Evolutionary conservation across 2,329 filamentous ascomycete species (phyloP).

Genomic region (Lithohypha guttulata): DNA sequence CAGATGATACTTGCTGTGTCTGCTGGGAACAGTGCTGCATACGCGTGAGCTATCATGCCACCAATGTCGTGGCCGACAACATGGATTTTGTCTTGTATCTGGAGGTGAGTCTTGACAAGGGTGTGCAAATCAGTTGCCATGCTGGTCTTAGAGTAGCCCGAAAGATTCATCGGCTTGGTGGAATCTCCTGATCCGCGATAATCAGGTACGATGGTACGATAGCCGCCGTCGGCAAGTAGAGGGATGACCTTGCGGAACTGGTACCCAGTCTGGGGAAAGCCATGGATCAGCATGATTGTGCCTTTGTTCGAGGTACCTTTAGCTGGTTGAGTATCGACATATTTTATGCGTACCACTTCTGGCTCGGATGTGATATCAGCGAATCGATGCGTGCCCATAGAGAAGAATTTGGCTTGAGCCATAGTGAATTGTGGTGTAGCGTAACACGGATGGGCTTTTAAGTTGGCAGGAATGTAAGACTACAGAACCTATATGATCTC

Average conservation of each 20-base stretch:
- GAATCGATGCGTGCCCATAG: no score
- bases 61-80: constrained; percentile 40
- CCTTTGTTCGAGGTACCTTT: constrained; percentile 20
- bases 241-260: constrained; percentile 33
- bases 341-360: constrained; percentile 5
- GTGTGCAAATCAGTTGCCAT: constrained; percentile 32
- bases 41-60: constrained; percentile 37
- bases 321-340: background rate
- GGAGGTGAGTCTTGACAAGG: constrained; percentile 24
- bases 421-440: no score
- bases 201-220: constrained; percentile 26
- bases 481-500: no score
- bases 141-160: constrained; percentile 33
- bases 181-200: constrained; percentile 18
- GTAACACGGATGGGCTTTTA: no score
- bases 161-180: constrained; percentile 12
- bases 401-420: no score
- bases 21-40: constrained; percentile 28
- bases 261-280: constrained; percentile 39
- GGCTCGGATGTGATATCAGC: no score
- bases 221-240: constrained; percentile 27
- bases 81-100: constrained; percentile 30
- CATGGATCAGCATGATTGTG: constrained; percentile 37
- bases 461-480: no score
- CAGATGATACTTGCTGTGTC: constrained; percentile 28